Evolutionary conservation across 441 rosid genomes (phyloP).

Genomic region (Syzygium syzygioides): DNA sequence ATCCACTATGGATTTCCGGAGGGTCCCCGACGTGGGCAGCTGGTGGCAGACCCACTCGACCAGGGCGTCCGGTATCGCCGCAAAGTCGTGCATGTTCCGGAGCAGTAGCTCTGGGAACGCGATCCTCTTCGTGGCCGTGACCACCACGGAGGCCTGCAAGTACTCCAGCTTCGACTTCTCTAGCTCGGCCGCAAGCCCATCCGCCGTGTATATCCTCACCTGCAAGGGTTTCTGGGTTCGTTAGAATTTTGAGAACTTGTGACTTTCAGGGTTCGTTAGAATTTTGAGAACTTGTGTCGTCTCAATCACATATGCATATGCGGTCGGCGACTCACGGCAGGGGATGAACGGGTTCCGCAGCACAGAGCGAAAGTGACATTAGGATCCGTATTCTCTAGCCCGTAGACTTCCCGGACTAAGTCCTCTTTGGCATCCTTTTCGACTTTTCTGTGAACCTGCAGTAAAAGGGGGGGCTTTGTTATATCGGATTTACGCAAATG

Average conservation of each 20-base stretch:
- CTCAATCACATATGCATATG: not conserved
- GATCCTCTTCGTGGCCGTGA: slow-evolving; percentile 54
- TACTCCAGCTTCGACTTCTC: slow-evolving; percentile 88
- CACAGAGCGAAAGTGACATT: slow-evolving; percentile 81
- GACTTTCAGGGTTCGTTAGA: not conserved
- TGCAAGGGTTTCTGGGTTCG: slow-evolving; percentile 12
- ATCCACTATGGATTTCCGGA: slow-evolving; percentile 86
- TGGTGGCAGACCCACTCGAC: slow-evolving; percentile 92
- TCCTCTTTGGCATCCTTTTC: slow-evolving; percentile 55
- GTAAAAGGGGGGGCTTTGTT: not conserved
- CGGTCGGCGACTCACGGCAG: slow-evolving; percentile 50
- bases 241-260: not conserved
- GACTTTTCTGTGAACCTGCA: slow-evolving; percentile 20
- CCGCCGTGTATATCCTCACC: slow-evolving; percentile 86
- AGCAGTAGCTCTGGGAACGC: slow-evolving; percentile 71
- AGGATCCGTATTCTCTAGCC: slow-evolving; percentile 54
- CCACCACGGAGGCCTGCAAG: slow-evolving; percentile 73
- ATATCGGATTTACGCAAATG: not conserved
- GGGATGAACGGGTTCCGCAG: slow-evolving; percentile 90
- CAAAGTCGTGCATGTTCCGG: slow-evolving; percentile 50
- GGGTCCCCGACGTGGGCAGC: slow-evolving; percentile 70
- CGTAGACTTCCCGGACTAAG: slow-evolving; percentile 52
- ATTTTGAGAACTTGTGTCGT: not conserved
- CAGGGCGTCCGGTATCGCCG: slow-evolving; percentile 43
- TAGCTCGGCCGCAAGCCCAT: slow-evolving; percentile 53